phyloP scores from a whole-genome alignment of 1,284 basidiomycete genomes.

The Heliocybe sulcata region DNA sequence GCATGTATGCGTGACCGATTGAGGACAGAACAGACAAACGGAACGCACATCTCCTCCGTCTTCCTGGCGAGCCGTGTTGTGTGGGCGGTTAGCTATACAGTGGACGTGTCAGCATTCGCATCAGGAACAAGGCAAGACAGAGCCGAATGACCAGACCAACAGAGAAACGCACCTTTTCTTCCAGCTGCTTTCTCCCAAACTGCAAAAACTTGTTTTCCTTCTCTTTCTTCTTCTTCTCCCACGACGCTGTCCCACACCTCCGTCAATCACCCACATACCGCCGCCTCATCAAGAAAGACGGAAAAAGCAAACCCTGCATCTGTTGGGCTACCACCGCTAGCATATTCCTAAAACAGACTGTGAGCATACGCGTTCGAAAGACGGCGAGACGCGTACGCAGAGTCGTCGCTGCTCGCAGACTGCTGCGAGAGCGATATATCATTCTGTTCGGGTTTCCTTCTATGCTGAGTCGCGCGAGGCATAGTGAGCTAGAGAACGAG shows the following conservation, averaged over 20 bases:
- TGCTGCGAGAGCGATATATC: conserved; percentile 1
- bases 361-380: neutral
- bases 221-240: conserved; percentile 12
- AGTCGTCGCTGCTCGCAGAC: neutral
- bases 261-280: too few species aligned
- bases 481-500: too few species aligned
- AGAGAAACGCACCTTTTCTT: conserved; percentile 5
- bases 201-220: conserved; percentile 8
- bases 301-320: neutral
- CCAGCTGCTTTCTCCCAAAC: conserved; percentile 1
- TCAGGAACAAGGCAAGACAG: too few species aligned
- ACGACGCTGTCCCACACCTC: conserved; percentile 3
- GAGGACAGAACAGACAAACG: too few species aligned
- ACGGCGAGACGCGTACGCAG: neutral
- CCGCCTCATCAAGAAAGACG: neutral
- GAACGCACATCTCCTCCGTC: too few species aligned
- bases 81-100: too few species aligned
- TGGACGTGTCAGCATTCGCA: too few species aligned
- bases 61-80: too few species aligned
- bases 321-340: neutral
- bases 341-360: neutral
- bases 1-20: too few species aligned
- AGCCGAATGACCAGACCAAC: neutral
- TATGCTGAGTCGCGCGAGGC: too few species aligned
- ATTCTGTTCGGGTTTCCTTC: too few species aligned